Base-by-base conservation (phyloP, 345 rosid genomes). In the Citrus cavaleriei region DNA sequence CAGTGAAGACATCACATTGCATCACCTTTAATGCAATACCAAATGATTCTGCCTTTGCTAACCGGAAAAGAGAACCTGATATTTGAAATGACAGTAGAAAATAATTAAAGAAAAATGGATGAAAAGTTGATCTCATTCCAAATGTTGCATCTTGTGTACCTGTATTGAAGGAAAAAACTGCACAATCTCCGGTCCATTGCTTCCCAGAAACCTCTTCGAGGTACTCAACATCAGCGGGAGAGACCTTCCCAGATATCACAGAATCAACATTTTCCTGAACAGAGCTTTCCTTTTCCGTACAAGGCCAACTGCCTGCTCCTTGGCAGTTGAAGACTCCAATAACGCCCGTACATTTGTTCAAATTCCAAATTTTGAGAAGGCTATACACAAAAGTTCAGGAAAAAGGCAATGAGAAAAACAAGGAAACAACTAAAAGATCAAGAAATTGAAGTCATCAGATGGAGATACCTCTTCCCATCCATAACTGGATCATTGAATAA, bases 231-330 rank as follows among this genome's bases (percentile, higher is more conserved):
- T 87, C 90, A 30, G 73, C 66, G 28, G 88, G 89, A 57, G 87
- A 90, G 28, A 85, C 84, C 73, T 73, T 54, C 0, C 88, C 86
- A 46, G 81, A 59, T 54, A 84, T 70, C 78, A 79, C 81, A 5
- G 60, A 28, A 46, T 35, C 37, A 21, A 70, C 68, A 46, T 59
- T 79, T 69, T 66, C 42, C 54, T 49, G 73, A 66, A 28, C 64
- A 25, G 74, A 24, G 34, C 10, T 46, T 46, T 46, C 18, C 51
- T 68, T 65, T 54, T 88, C 77, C 64, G 71, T 42, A 70, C 88
- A 82, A 49, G 89, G 93, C 91, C 91, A 87, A 63, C 74, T 87
- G 51, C 93, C 90, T 5, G 84, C 87, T 83, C 92, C 91, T 83
- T 87, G 93, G 85, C 90, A 88, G 75, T 88, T 90, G 85, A 90